A percentile compares a stretch with the other conserved stretches of the same genome.
Evolutionary conservation across 1,139 yeast genomes (phyloP).

Genomic region (Debaryomyces sp.): DNA sequence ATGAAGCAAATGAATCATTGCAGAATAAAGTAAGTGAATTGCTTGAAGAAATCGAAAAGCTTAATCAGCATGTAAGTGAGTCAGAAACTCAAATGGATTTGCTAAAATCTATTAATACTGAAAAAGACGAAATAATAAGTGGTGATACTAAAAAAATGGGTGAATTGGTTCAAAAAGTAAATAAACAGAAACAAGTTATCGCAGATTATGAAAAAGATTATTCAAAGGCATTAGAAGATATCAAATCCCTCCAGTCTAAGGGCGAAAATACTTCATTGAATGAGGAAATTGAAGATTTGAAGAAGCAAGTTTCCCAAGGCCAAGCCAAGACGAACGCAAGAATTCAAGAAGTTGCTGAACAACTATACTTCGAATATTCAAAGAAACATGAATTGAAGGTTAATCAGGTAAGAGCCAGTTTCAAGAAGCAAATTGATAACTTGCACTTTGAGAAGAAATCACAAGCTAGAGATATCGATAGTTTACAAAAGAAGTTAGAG

Average conservation of each 20-base stretch:
- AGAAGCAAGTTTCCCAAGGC: slow-evolving; percentile 36
- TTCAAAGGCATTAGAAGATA: slow-evolving; percentile 7
- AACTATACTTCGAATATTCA: slow-evolving; percentile 66
- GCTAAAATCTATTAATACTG: slow-evolving; percentile 14
- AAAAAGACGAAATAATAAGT: slow-evolving; percentile 26
- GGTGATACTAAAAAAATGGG: slow-evolving; percentile 28
- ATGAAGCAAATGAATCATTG: slow-evolving; percentile 22
- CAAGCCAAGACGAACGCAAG: slow-evolving; percentile 36
- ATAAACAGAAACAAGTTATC: slow-evolving; percentile 15
- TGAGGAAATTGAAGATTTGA: slow-evolving; percentile 23
- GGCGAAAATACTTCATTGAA: slow-evolving; percentile 5
- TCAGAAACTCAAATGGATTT: slow-evolving; percentile 11
- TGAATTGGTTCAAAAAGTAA: slow-evolving; percentile 24
- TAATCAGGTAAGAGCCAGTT: slow-evolving; percentile 19
- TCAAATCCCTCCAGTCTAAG: slow-evolving; percentile 5
- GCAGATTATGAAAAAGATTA: slow-evolving; percentile 15
- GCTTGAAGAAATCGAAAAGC: slow-evolving; percentile 17
- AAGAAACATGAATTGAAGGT: slow-evolving; percentile 66
- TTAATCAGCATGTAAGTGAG: slow-evolving; percentile 13
- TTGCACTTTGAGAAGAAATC: slow-evolving; percentile 43
- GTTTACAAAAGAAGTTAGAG: slow-evolving; percentile 45
- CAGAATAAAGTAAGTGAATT: slow-evolving; percentile 22
- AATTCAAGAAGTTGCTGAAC: slow-evolving; percentile 62
- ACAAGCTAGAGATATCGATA: slow-evolving; percentile 46
- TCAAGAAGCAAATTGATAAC: slow-evolving; percentile 40